Conservation (phyloP, 176 grass and related monocot species). For the Hsuehochloa calcarea region DNA sequence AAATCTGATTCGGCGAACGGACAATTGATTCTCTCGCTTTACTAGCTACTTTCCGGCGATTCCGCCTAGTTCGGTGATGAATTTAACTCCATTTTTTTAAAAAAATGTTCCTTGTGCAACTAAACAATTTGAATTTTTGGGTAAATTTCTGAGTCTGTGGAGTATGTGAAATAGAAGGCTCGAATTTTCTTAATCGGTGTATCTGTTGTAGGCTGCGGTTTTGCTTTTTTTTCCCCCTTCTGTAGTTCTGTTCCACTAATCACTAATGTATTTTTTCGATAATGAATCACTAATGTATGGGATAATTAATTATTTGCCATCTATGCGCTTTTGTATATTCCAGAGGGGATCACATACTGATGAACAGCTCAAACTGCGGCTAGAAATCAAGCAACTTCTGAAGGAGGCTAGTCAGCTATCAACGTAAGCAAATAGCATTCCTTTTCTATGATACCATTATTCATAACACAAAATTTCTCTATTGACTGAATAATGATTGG, state of each 20-base stretch:
- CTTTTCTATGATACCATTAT: background rate
- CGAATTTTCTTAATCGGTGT: background rate
- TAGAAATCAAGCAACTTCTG: constrained; percentile 68
- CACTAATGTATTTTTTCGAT: background rate
- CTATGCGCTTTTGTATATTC: constrained; percentile 6
- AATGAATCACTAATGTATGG: background rate
- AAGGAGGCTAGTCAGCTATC: constrained; percentile 68
- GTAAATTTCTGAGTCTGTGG: background rate
- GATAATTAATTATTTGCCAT: too few species aligned
- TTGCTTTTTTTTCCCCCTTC: background rate
- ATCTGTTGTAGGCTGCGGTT: background rate
- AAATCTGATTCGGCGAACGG: background rate
- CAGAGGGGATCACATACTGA: constrained; percentile 50
- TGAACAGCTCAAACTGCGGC: constrained; percentile 51
- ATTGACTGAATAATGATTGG: background rate
- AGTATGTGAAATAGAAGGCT: background rate
- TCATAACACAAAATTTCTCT: background rate
- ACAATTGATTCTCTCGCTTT: background rate
- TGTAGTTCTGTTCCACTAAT: background rate
- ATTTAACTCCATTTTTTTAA: background rate
- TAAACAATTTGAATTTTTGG: background rate
- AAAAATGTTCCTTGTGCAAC: background rate
- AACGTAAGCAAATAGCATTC: constrained; percentile 32
- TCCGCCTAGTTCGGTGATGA: background rate
- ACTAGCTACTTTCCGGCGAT: background rate